Conservation (phyloP, 2,329 filamentous ascomycete genomes). For the Fusarium beomiforme region DNA sequence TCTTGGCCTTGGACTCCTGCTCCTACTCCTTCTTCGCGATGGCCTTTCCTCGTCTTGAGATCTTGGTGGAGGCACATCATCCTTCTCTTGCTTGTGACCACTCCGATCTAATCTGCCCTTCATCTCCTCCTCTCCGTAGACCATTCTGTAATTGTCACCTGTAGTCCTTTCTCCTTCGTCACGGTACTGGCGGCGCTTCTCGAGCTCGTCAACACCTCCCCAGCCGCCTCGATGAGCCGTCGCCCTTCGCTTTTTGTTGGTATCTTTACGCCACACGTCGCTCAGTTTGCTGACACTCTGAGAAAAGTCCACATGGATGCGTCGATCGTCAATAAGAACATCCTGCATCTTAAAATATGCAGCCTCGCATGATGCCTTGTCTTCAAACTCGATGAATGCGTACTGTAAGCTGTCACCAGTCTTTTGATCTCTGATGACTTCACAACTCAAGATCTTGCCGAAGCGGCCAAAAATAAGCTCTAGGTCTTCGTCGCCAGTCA, state of each 20-base stretch:
- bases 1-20: slow-evolving; percentile 30
- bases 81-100: slow-evolving; percentile 42
- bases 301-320: slow-evolving; percentile 98
- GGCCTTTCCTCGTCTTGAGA: slow-evolving; percentile 14
- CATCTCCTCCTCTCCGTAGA: slow-evolving; percentile 80
- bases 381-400: slow-evolving; percentile 95
- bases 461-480: slow-evolving; percentile 98
- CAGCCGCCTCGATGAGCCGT: slow-evolving; percentile 76
- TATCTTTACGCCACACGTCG: slow-evolving; percentile 86
- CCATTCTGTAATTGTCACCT: slow-evolving; percentile 75
- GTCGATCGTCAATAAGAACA: slow-evolving; percentile 94
- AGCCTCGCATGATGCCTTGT: slow-evolving; percentile 90
- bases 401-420: slow-evolving; percentile 97
- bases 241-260: slow-evolving; percentile 80
- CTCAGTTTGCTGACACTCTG: slow-evolving; percentile 91
- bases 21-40: slow-evolving; percentile 26
- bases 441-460: slow-evolving; percentile 92
- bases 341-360: slow-evolving; percentile 99
- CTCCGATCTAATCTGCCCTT: slow-evolving; percentile 59
- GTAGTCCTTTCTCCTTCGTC: slow-evolving; percentile 64
- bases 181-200: slow-evolving; percentile 91
- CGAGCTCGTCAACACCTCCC: slow-evolving; percentile 86
- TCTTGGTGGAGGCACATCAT: slow-evolving; percentile 18
- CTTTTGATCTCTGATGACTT: slow-evolving; percentile 93
- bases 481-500: slow-evolving; percentile 93